Base-by-base conservation (phyloP, 139 green algal species). In the Chlorella sp. region DNA sequence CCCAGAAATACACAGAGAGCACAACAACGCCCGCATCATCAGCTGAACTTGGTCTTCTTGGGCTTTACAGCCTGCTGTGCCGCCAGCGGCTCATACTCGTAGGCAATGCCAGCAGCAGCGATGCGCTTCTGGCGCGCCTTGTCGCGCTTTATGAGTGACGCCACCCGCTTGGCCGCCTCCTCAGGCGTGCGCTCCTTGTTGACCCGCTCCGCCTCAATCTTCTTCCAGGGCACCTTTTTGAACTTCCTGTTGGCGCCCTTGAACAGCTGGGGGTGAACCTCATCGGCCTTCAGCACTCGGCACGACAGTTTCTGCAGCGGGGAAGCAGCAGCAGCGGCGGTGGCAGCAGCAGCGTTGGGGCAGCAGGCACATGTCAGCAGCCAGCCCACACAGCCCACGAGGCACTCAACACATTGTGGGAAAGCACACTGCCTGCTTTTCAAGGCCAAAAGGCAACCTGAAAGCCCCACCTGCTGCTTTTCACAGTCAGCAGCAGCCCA, bases 161-260 rank as follows among this genome's bases (percentile, higher is more conserved):
- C 70, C 30, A 83, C 31, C 1, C 88, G 78, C 68, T 77, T 51
- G 22, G 76, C 78, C 14, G 87, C 70, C 79, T 88, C 77, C 31
- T 80, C 77, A 0, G 86, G 74, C 0, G 83, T 91, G 33, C 79
- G 80, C 26, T 87, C 82, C 61, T 77, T 78, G 77, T 92, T 90
- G 64, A 92, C 86, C 22, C 89, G 80, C 59, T 87, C 69, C 27
- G 77, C 74, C 67, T 94, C 88, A n/a, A 97, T 88, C 74, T 89
- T 89, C 2, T 64, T 77, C 84, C 89, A 92, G 6, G 88, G 88
- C 31, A 92, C 73, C 51, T 88, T 83, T 31, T 86, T 86, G 72
- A 95, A 94, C 51, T 83, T 86, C 4, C 62, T 73, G 78, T 93
- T 91, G 5, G 86, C 85, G 20, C 89, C 91, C 71, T 91, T 90